Base-by-base conservation (phyloP, 768 basidiomycete genomes). In the Pholiota microspora region DNA sequence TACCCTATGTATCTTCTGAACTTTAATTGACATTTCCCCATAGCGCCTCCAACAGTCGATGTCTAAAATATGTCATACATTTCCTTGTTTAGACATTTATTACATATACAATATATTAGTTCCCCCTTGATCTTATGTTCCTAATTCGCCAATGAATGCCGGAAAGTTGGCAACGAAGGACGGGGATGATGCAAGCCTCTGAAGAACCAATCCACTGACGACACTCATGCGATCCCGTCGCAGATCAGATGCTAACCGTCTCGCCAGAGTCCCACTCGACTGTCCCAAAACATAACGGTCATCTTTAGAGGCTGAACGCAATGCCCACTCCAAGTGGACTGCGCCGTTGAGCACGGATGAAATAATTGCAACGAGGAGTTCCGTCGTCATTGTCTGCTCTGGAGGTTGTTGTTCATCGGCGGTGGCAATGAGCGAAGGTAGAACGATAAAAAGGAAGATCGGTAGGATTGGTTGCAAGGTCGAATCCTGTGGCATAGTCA, bases 141-240 rank as follows among this genome's bases (percentile, higher is more conserved):
- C 64, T 66, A 71, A 65, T 61, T 77, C 70, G 52, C 59, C 67
- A 58, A 73, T 79, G 67, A 90, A 89, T 18, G 80, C 79, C 3
- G 89, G 88, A 69, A 92, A 92, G 62, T 85, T 91, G 28, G 86
- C 76, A 9, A 85, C 79, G 64, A 92, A 89, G 0, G 83, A 74
- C 51, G 82, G 79, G 7, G 82, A 82, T 15, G 85, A 75, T 21
- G 79, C 72, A 42, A 92, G 67, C 42, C 83, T 77, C 60, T 89
- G 84, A 29, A 82, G 67, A 47, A 92, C 75, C 15, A 75, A 62
- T 34, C 65, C 72, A 51, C 81, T 80, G n/a, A 81, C 80, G 42
- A 69, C 69, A 59, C 80, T 82, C 7, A 64, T 59, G 57, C 76
- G 82, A 53, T 77, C 78, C 36, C 71, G 67, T 13, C 81, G 80